Evolutionary conservation across 176 grass and related monocot species (phyloP).

Genomic region (Carex parvula): DNA sequence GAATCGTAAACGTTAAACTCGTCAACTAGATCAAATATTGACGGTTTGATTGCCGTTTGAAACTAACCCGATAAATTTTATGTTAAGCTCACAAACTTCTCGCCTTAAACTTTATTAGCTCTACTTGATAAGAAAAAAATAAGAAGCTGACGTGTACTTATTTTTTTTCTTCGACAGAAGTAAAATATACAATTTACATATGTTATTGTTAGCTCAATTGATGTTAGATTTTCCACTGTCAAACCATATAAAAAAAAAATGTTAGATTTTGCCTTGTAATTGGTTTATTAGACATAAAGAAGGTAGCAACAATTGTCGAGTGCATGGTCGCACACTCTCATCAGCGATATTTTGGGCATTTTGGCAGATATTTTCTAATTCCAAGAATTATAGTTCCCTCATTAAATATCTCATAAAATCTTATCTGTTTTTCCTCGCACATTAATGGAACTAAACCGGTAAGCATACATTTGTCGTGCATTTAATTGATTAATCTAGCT

Average conservation of each 20-base stretch:
- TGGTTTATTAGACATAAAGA: not conserved
- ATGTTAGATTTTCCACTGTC: not conserved
- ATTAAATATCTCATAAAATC: not conserved
- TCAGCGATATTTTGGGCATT: constrained; percentile 8
- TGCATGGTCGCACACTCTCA: not conserved
- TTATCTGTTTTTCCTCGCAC: not conserved
- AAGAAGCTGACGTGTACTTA: too few species aligned
- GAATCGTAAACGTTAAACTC: too few species aligned
- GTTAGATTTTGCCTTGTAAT: not conserved
- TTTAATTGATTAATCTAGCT: not conserved
- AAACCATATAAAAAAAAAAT: not conserved
- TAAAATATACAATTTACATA: not conserved
- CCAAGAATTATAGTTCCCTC: not conserved
- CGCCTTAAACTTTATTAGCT: too few species aligned
- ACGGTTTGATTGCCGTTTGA: too few species aligned
- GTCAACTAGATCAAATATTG: too few species aligned
- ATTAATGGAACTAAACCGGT: not conserved
- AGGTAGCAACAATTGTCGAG: not conserved
- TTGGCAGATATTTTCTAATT: constrained; percentile 3
- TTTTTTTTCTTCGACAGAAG: too few species aligned
- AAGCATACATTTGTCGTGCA: not conserved
- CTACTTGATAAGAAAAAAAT: too few species aligned
- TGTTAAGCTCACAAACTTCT: too few species aligned
- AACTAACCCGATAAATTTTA: too few species aligned
- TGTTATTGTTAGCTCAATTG: not conserved